These are phyloP conservation scores for Puccinia sorghi DNA, from an alignment of 1,284 basidiomycete genomes.

Conservation along the genomic window DNA sequence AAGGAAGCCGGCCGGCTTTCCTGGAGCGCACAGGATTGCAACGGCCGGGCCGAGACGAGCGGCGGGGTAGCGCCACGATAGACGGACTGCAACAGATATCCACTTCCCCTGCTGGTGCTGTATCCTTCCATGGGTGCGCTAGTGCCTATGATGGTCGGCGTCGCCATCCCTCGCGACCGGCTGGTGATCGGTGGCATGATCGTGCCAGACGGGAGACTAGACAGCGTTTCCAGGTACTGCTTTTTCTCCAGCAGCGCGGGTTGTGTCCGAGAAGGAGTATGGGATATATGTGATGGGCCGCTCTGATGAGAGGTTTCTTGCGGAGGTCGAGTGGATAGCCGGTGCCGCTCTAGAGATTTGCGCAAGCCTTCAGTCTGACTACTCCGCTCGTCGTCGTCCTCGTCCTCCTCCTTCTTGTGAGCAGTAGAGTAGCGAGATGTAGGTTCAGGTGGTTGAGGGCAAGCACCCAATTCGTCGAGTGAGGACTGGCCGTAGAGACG, in stretches of 20 bases:
- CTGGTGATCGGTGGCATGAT: not conserved
- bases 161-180: not conserved
- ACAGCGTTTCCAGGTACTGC: not conserved
- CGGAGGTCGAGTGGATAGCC: not conserved
- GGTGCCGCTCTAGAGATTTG: not conserved
- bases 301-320: not conserved
- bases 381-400: too few relatives aligned
- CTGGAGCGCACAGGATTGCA: not conserved
- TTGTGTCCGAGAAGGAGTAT: not conserved
- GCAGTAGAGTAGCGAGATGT: not conserved
- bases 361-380: not conserved
- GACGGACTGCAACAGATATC: not conserved
- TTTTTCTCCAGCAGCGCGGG: not conserved
- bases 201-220: not conserved
- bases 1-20: not conserved
- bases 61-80: constrained; percentile 17
- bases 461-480: not conserved
- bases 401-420: not conserved
- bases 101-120: not conserved
- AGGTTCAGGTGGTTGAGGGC: not conserved
- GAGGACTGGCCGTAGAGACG: not conserved
- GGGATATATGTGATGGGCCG: not conserved
- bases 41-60: not conserved
- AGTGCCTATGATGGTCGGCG: not conserved
- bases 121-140: too few relatives aligned